Conservation (phyloP, 305 asterid species). For the Fraxinus baroniana region DNA sequence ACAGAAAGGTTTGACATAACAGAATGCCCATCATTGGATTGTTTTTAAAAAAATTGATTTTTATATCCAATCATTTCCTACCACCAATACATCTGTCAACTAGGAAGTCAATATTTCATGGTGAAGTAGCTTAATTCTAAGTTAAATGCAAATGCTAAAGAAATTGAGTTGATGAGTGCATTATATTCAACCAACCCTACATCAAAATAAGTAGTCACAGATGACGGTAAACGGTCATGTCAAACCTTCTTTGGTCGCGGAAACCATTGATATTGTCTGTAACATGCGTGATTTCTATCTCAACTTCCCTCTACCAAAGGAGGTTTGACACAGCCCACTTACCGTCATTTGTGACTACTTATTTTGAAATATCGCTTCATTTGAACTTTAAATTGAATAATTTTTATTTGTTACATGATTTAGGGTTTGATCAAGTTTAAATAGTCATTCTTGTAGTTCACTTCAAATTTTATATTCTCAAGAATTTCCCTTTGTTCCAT, state of each 20-base stretch:
- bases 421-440: conserved; percentile 41
- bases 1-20: no score
- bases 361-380: conserved; percentile 17
- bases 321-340: not conserved
- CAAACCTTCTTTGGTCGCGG: no score
- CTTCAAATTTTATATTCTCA: not conserved
- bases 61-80: no score
- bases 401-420: conserved; percentile 16
- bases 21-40: no score
- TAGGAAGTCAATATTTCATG: no score
- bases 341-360: not conserved
- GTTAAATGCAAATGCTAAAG: not conserved
- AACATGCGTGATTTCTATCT: not conserved
- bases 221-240: no score
- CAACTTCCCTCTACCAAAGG: not conserved
- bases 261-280: not conserved
- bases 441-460: not conserved
- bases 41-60: no score
- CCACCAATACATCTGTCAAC: no score
- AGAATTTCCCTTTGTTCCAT: not conserved
- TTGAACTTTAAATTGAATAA: conserved; percentile 35
- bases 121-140: no score
- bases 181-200: no score
- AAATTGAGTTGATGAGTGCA: no score
- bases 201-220: no score